phyloP scores from a whole-genome alignment of 352 stramenopile species.

The Pythium brassicae region DNA sequence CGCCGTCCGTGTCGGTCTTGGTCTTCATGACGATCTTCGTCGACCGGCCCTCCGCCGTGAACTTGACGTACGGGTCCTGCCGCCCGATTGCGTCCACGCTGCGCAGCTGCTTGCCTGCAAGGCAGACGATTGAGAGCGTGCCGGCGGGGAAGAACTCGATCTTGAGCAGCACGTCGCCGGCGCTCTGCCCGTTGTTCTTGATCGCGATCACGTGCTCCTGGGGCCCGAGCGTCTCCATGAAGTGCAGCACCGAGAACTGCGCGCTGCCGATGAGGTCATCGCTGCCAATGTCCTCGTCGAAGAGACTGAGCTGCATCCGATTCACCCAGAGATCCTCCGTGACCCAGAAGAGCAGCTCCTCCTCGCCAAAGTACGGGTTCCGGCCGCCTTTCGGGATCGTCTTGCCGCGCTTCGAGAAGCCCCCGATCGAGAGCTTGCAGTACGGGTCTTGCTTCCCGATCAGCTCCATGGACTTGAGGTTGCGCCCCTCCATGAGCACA shows the following conservation, averaged over 20 bases:
- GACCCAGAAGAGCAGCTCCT: conserved; percentile 91
- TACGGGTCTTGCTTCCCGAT: conserved; percentile 90
- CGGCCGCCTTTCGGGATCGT: conserved; percentile 74
- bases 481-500: conserved; percentile 83
- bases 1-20: conserved; percentile 84
- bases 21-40: conserved; percentile 78
- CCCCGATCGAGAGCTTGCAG: conserved; percentile 75
- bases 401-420: conserved; percentile 69
- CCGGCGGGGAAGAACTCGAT: conserved; percentile 85
- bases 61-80: conserved; percentile 78
- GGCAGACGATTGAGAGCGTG: conserved; percentile 49
- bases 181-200: conserved; percentile 55
- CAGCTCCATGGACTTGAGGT: conserved; percentile 90
- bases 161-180: conserved; percentile 70
- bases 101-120: conserved; percentile 56
- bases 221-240: conserved; percentile 46
- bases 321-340: conserved; percentile 87
- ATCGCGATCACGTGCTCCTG: conserved; percentile 61
- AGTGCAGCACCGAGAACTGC: conserved; percentile 66
- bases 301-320: conserved; percentile 69
- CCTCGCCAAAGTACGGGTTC: conserved; percentile 90
- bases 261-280: conserved; percentile 87
- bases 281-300: conserved; percentile 86
- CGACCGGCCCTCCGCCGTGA: conserved; percentile 69
- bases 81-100: conserved; percentile 70